These are phyloP conservation scores for Pseudogymnoascus verrucosus DNA, from an alignment of 2,329 filamentous ascomycete species.

Conservation along the genomic window DNA sequence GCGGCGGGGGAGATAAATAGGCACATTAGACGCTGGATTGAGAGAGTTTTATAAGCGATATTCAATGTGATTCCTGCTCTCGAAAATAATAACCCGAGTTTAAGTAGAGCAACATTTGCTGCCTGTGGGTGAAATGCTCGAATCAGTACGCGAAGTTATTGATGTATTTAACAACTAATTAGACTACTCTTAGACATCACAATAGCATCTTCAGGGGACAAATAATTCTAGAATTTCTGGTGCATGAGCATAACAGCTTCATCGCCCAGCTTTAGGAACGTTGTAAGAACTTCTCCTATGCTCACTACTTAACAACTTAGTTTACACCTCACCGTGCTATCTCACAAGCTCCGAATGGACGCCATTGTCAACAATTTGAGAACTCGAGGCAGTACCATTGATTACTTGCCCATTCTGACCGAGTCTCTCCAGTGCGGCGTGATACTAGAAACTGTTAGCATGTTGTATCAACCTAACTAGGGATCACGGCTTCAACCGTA, in stretches of 20 bases:
- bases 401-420: not conserved
- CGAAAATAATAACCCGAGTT: not conserved
- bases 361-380: not conserved
- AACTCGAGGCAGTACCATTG: not conserved
- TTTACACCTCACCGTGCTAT: not conserved
- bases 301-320: not conserved
- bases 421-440: not conserved
- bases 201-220: not conserved
- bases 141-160: not conserved
- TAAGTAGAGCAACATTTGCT: not conserved
- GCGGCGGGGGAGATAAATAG: slow-evolving; percentile 5
- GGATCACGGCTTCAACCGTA: not conserved
- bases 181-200: not conserved
- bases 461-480: not conserved
- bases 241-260: not conserved
- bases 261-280: not conserved
- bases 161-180: not conserved
- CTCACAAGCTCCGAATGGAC: slow-evolving; percentile 1
- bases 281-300: not conserved
- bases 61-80: not conserved
- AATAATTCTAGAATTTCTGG: not conserved
- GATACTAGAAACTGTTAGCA: slow-evolving; percentile 1
- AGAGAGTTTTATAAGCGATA: not conserved
- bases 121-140: not conserved
- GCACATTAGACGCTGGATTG: not conserved